phyloP scores from a whole-genome alignment of 768 basidiomycete species.

The Pleurotus platypus region DNA sequence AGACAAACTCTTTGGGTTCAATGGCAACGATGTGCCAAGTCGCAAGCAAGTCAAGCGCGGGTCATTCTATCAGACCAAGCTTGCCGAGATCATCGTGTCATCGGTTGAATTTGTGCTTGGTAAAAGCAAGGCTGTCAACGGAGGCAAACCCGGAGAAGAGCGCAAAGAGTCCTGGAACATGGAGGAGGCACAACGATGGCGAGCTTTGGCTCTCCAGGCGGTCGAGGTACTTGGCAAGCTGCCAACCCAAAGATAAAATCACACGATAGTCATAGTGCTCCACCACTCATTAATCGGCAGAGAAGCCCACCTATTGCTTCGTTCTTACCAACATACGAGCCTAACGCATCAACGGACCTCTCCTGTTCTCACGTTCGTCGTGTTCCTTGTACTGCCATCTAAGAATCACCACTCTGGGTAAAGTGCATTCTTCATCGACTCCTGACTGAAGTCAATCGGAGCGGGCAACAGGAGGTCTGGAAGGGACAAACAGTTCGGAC shows the following conservation, averaged over 20 bases:
- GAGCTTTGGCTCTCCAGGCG: not conserved
- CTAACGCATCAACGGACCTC: too few species aligned
- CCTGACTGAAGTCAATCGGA: too few species aligned
- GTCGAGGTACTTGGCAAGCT: not conserved
- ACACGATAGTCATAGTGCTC: too few species aligned
- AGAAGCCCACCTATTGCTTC: too few species aligned
- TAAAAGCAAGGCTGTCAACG: slow-evolving; percentile 15
- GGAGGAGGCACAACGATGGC: slow-evolving; percentile 2
- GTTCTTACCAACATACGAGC: too few species aligned
- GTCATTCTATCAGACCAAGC: slow-evolving; percentile 42
- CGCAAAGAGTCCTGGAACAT: slow-evolving; percentile 2
- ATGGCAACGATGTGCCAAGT: slow-evolving; percentile 20
- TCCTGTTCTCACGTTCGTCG: too few species aligned
- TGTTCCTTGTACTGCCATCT: too few species aligned
- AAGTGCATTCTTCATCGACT: too few species aligned
- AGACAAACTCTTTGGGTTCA: slow-evolving; percentile 27
- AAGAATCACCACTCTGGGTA: too few species aligned
- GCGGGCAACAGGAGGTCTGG: too few species aligned
- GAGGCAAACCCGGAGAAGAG: not conserved
- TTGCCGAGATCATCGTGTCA: slow-evolving; percentile 42
- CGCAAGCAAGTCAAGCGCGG: slow-evolving; percentile 28
- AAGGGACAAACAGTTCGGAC: too few species aligned
- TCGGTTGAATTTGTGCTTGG: slow-evolving; percentile 31
- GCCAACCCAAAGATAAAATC: not conserved
- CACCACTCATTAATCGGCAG: too few species aligned